Conservation (phyloP, 768 basidiomycete species). For the Chalciporus chontae region DNA sequence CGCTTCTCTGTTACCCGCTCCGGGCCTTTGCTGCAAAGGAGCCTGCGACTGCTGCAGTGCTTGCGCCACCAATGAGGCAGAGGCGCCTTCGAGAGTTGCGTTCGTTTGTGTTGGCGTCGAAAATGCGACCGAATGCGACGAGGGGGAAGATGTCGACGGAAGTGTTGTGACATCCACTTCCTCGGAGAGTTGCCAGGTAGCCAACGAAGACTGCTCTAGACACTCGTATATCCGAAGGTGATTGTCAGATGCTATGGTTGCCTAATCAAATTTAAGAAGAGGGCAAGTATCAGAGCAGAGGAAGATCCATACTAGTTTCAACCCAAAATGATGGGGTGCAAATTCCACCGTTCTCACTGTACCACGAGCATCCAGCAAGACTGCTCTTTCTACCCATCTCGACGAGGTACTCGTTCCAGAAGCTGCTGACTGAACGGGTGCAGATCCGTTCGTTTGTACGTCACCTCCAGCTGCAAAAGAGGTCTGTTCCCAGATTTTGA, state of each 20-base stretch:
- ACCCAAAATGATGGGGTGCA: constrained; percentile 79
- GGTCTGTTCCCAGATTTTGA: constrained; percentile 87
- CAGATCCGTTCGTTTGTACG: constrained; percentile 23
- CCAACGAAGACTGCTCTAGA: constrained; percentile 65
- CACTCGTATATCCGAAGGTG: constrained; percentile 88
- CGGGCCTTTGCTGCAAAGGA: constrained; percentile 35
- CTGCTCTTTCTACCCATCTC: constrained; percentile 72
- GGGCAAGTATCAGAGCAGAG: not conserved
- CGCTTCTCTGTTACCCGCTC: constrained; percentile 68
- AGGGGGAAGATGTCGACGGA: constrained; percentile 38
- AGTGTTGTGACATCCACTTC: constrained; percentile 71
- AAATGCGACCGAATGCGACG: constrained; percentile 54
- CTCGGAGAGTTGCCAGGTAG: constrained; percentile 72
- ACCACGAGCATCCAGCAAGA: constrained; percentile 80
- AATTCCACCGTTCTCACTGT: constrained; percentile 87
- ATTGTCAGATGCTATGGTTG: constrained; percentile 86
- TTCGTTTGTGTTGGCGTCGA: constrained; percentile 70
- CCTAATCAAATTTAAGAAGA: constrained; percentile 42
- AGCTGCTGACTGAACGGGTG: constrained; percentile 7
- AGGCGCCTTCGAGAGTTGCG: constrained; percentile 49
- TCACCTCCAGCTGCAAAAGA: constrained; percentile 28
- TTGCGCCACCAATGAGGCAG: constrained; percentile 59
- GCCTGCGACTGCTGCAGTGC: constrained; percentile 53
- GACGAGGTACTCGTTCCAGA: constrained; percentile 30
- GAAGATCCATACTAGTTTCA: constrained; percentile 67